These are phyloP conservation scores for Citropsis articulata DNA, from an alignment of 345 rosid genomes.

Conservation along the genomic window DNA sequence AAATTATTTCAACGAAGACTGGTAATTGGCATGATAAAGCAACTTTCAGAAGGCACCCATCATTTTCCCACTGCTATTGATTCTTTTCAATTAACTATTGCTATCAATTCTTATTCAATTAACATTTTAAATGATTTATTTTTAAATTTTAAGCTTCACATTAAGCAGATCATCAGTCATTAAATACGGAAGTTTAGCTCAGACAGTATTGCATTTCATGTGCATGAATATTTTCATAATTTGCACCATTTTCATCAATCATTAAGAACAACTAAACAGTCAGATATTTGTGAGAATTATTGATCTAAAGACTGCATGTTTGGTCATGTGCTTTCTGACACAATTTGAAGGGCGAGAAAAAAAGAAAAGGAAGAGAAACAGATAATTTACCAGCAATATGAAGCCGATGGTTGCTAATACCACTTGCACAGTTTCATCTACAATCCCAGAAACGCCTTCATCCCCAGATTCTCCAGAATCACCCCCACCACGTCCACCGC, in stretches of 20 bases:
- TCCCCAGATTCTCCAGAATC: conserved; percentile 43
- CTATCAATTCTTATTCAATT: background rate
- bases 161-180: background rate
- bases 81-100: background rate
- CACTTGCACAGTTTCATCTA: conserved; percentile 63
- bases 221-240: background rate
- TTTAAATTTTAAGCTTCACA: background rate
- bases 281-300: background rate
- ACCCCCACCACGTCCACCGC: conserved; percentile 40
- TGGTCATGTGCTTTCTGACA: background rate
- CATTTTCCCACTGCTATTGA: background rate
- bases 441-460: conserved; percentile 43
- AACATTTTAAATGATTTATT: background rate
- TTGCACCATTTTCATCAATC: background rate
- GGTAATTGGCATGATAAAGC: background rate
- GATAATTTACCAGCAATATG: conserved; percentile 48
- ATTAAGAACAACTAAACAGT: background rate
- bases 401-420: conserved; percentile 63
- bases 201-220: background rate
- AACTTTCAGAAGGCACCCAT: background rate
- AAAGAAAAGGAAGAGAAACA: background rate
- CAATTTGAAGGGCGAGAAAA: background rate
- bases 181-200: background rate
- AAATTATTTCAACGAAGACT: too few relatives aligned
- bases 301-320: background rate